These are phyloP conservation scores for Salix purpurea DNA, from an alignment of 345 rosid genomes.

Conservation along the genomic window DNA sequence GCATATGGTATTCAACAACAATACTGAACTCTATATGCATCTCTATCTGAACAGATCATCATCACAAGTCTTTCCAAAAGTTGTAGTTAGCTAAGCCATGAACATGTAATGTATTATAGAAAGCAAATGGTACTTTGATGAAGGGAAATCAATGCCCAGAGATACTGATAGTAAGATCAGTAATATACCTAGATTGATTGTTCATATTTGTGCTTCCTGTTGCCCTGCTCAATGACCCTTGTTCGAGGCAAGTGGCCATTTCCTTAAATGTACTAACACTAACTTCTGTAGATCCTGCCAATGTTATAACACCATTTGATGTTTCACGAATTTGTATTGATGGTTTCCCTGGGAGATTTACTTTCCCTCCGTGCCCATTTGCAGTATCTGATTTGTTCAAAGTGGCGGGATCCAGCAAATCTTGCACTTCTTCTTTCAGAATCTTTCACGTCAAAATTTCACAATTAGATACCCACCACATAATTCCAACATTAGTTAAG, in stretches of 20 bases:
- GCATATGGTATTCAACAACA: neutral
- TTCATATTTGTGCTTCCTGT: slow-evolving; percentile 99
- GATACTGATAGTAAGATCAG: neutral
- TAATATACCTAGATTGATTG: slow-evolving; percentile 79
- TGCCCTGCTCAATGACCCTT: slow-evolving; percentile 91
- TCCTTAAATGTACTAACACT: slow-evolving; percentile 71
- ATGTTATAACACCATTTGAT: slow-evolving; percentile 88
- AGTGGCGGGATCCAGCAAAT: slow-evolving; percentile 70
- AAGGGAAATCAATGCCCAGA: neutral
- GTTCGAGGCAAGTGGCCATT: slow-evolving; percentile 93
- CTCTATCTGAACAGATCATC: neutral
- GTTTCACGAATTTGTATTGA: slow-evolving; percentile 97
- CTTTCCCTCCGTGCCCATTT: slow-evolving; percentile 55
- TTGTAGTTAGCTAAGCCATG: neutral
- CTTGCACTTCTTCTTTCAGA: slow-evolving; percentile 95
- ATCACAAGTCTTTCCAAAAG: neutral
- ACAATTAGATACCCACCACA: slow-evolving; percentile 20
- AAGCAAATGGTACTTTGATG: neutral
- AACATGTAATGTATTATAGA: neutral
- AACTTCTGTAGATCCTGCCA: slow-evolving; percentile 98
- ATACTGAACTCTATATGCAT: neutral
- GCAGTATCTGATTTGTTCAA: slow-evolving; percentile 57
- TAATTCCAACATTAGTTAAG: neutral
- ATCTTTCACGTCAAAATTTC: slow-evolving; percentile 47
- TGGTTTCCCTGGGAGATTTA: slow-evolving; percentile 70